Evolutionary conservation across 2,329 filamentous ascomycete genomes (phyloP), one percentile per base, ranked within the genome.

Genomic region (Bimuria novae-zelandiae): DNA sequence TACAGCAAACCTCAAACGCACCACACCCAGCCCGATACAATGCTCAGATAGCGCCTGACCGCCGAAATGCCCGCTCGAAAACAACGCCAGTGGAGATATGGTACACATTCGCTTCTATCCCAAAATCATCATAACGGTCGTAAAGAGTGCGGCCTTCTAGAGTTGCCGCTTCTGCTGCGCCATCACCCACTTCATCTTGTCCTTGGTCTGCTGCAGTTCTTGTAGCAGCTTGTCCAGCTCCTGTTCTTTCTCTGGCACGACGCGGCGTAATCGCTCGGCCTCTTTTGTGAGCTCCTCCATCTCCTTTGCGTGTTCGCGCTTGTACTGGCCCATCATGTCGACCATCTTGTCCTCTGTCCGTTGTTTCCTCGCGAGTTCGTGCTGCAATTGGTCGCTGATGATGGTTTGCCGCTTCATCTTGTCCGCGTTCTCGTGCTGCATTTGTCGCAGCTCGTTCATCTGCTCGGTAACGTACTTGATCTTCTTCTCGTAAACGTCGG

Each of bases 161-260:
- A 27, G n/a, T 37, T 69, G 64, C 14, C 60, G 65, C 44, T 63
- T 57, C 17, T 69, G 61, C 46, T 71, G 68, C 6, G 67, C 62
- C 59, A 92, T 79, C 12, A 89, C 87, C 89, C 89, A 92, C 65
- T 79, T 84, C 72, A 92, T 80, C 76, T 90, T 84, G 57, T 85
- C 79, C 45, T 89, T 76, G n/a, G 83, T 82, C 61, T 82, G 78
- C 59, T 80, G 79, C 37, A 43, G 19, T 52, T 40, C 43, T 36
- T 33, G 23, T 5, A 44, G 14, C 54, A 43, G 23, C 14, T 17
- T 30, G 23, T 46, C 78, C 62, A 89, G 87, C 65, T 88, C 82
- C 22, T 79, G 75, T 66, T 89, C 87, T 57, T 84, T 79, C 55
- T 75, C 72, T 14, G 71, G 77, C 1, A 85, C 82, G 23, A 77